Evolutionary conservation across 1,284 basidiomycete genomes (phyloP).

Genomic region (Pyrrhoderma lamaoense): DNA sequence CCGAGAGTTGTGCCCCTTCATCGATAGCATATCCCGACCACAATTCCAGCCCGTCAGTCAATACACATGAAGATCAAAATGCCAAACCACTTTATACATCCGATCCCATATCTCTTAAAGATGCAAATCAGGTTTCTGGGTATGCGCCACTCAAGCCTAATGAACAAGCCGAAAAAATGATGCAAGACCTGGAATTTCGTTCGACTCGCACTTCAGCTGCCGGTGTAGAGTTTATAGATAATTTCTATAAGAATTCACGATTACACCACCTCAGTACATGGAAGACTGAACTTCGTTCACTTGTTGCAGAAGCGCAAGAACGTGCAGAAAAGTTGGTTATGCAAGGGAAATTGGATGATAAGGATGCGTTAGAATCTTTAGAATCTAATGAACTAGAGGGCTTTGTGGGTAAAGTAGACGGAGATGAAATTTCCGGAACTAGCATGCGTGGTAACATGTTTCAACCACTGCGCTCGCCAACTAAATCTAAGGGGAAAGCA

Average conservation of each 20-base stretch:
- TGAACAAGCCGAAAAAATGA: constrained; percentile 61
- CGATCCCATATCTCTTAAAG: constrained; percentile 35
- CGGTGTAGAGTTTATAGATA: constrained; percentile 76
- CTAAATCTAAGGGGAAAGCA: constrained; percentile 49
- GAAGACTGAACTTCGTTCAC: constrained; percentile 82
- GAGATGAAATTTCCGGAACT: constrained; percentile 14
- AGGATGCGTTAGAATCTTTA: background rate
- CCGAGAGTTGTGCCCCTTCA: background rate
- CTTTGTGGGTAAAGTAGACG: constrained; percentile 9
- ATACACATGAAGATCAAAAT: constrained; percentile 5
- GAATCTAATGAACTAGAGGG: background rate
- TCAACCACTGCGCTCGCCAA: constrained; percentile 35
- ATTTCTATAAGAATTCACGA: constrained; percentile 87
- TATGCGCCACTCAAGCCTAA: constrained; percentile 68
- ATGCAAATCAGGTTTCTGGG: constrained; percentile 40
- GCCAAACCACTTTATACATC: constrained; percentile 33
- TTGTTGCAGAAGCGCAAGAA: constrained; percentile 76
- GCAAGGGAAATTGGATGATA: constrained; percentile 17
- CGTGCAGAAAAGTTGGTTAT: constrained; percentile 43
- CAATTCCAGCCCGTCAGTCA: too few species aligned
- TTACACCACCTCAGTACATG: constrained; percentile 88
- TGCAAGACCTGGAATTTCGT: constrained; percentile 81
- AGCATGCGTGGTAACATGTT: constrained; percentile 58
- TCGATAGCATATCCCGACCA: background rate
- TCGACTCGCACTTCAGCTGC: constrained; percentile 81